Percentiles rank a stretch among this genome's conserved stretches.
These are phyloP conservation scores for Saccharum spontaneum DNA, from an alignment of 176 grass and related monocot species.

Conservation along the genomic window DNA sequence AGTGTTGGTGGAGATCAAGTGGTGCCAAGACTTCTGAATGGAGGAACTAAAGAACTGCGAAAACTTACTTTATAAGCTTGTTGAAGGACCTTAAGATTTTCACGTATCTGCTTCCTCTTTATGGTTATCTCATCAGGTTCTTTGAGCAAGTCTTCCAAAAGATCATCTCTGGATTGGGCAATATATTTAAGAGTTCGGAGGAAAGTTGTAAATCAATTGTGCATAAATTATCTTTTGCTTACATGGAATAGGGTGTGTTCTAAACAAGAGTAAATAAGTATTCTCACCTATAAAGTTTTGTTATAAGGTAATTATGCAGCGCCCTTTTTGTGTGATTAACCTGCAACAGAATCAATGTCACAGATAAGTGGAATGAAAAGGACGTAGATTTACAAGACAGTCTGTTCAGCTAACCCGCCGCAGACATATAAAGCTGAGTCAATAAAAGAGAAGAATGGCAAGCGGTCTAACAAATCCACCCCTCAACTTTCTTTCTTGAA, in stretches of 20 bases:
- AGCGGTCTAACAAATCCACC: neutral
- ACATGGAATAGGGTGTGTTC: neutral
- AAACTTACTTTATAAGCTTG: conserved; percentile 84
- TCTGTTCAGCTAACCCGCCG: neutral
- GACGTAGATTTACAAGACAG: neutral
- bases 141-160: conserved; percentile 84
- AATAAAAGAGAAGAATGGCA: neutral
- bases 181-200: conserved; percentile 18
- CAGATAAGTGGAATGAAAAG: conserved; percentile 6
- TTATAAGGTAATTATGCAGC: conserved; percentile 94
- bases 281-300: conserved; percentile 76
- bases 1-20: neutral
- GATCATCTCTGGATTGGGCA: conserved; percentile 57
- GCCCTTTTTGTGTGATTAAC: conserved; percentile 97
- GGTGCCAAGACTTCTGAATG: neutral
- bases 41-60: neutral
- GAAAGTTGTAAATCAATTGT: neutral
- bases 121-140: conserved; percentile 88
- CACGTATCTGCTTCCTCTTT: conserved; percentile 82
- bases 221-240: neutral
- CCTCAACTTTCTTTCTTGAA: neutral
- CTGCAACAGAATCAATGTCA: conserved; percentile 59
- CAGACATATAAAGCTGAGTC: neutral
- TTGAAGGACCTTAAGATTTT: conserved; percentile 82
- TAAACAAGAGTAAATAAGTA: conserved; percentile 19